Evolutionary conservation across 192 early-diverging fungal genomes (phyloP), one percentile per base, ranked within the genome.

Genomic region (Backusella tuberculispora): DNA sequence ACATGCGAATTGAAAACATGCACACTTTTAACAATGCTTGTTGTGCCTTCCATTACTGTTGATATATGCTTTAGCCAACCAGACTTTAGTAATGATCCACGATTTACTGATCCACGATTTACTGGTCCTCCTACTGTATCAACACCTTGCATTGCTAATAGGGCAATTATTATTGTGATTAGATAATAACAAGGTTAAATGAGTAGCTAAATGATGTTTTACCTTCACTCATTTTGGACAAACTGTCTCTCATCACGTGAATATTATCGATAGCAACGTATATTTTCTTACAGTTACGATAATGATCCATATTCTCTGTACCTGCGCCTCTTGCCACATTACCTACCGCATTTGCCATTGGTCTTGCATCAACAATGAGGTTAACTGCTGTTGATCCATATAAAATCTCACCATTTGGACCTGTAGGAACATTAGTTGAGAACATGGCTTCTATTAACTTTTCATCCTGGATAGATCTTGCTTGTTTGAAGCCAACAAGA

Each of bases 241-340:
- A 85, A 70, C 93, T 93, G 64, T 97, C 97, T 43, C 98, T 83
- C 89, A 99, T 96, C 8, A 98, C 96, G 79, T 99, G 98, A 76
- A 99, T 99, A 80, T 99, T 99, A 69, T 97, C 97, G 69, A 99
- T 98, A 4, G 95, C 96, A 79, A 95, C 85, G 76, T 94, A 96
- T 65, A 86, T 87, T 63, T 97, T 91, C 80, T 94, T 91, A 69
- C 94, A 97, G 69, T 92, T 90, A 64, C 87, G 81, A 82, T 99
- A 99, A 76, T 98, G 92, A 40, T 98, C 97, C 82, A 92, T 90
- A 80, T 92, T 97, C 76, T 99, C 98, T 13, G 95, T 94, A 10
- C 98, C 98, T 17, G 97, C 95, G 0, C 98, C 98, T 40, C 95
- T 87, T 5, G 95, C 96, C 6, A 90, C 90, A 78, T 98, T 96